Conservation (phyloP, 2,329 filamentous ascomycete species). For the Ophiostoma sp. region DNA sequence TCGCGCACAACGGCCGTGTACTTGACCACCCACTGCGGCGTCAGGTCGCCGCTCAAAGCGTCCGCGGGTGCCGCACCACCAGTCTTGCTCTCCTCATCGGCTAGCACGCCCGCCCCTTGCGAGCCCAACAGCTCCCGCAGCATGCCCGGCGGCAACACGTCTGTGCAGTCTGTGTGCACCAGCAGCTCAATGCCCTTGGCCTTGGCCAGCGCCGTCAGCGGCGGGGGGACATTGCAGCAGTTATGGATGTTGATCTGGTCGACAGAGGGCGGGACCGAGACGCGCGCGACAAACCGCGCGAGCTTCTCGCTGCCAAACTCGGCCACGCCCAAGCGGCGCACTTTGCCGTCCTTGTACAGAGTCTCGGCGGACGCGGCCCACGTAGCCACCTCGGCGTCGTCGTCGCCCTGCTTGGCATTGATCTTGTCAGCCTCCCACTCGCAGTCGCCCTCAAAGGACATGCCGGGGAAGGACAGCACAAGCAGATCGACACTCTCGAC, state of each 20-base stretch:
- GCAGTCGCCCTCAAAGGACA: slow-evolving; percentile 90
- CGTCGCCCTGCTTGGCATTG: slow-evolving; percentile 62
- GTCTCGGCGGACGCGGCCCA: slow-evolving; percentile 70
- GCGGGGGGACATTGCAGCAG: slow-evolving; percentile 92
- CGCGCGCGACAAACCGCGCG: slow-evolving; percentile 70
- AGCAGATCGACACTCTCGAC: slow-evolving; percentile 78
- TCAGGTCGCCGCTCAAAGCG: slow-evolving; percentile 73
- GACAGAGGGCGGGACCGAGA: slow-evolving; percentile 73
- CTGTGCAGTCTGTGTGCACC: slow-evolving; percentile 91
- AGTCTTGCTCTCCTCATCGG: slow-evolving; percentile 35
- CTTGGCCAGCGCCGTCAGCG: slow-evolving; percentile 81
- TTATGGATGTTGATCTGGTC: slow-evolving; percentile 96
- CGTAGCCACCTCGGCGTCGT: slow-evolving; percentile 67
- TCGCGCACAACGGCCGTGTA: slow-evolving; percentile 95
- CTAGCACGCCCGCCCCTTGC: slow-evolving; percentile 73
- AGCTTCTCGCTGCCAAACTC: slow-evolving; percentile 90
- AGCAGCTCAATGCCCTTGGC: slow-evolving; percentile 79
- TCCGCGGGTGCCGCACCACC: slow-evolving; percentile 32
- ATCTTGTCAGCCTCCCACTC: slow-evolving; percentile 71
- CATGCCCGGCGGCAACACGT: slow-evolving; percentile 84
- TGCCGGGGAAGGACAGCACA: slow-evolving; percentile 88
- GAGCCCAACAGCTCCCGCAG: slow-evolving; percentile 76
- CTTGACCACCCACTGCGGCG: slow-evolving; percentile 92
- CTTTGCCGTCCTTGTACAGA: slow-evolving; percentile 68
- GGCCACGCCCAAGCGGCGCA: slow-evolving; percentile 76